A percentile compares a stretch with the other conserved stretches of the same genome.
phyloP scores from a whole-genome alignment of 345 rosid genomes.

The Tarenaya hassleriana region DNA sequence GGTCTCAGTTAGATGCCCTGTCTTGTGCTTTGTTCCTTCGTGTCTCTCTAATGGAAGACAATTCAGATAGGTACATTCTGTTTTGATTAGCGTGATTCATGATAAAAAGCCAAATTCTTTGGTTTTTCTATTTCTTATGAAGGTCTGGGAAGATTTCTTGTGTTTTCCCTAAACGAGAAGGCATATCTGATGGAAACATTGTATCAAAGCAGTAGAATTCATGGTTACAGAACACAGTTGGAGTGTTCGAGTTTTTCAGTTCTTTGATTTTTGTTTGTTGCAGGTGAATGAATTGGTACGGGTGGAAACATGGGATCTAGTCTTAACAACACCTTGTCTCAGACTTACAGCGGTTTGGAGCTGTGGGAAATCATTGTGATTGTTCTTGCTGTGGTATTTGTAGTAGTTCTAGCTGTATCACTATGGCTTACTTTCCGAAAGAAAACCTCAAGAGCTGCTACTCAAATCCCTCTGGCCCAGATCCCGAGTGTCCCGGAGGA shows the following conservation, averaged over 20 bases:
- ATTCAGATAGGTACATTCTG: no score
- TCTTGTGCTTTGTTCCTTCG: no score
- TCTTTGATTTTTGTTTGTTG: background rate
- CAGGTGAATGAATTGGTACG: no score
- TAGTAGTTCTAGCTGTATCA: conserved; percentile 45
- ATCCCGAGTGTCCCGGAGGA: conserved; percentile 58
- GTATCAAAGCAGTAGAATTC: background rate
- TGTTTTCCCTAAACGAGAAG: background rate
- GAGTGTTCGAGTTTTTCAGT: conserved; percentile 8
- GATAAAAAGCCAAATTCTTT: no score
- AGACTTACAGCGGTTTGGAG: conserved; percentile 49
- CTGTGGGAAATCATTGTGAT: conserved; percentile 72
- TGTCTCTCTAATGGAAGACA: no score
- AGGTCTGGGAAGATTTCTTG: background rate
- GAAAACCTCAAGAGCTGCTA: conserved; percentile 28
- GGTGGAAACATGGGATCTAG: conserved; percentile 54
- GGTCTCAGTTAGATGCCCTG: no score
- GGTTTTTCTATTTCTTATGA: conserved; percentile 6
- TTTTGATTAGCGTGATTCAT: no score
- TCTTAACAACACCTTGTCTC: conserved; percentile 47
- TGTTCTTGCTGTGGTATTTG: conserved; percentile 48
- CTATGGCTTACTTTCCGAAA: conserved; percentile 59
- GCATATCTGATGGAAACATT: background rate
- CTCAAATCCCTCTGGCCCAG: conserved; percentile 41
- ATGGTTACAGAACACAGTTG: background rate